Conservation (phyloP, 495 filamentous ascomycete genomes). For the Aspergillus bridgeri region DNA sequence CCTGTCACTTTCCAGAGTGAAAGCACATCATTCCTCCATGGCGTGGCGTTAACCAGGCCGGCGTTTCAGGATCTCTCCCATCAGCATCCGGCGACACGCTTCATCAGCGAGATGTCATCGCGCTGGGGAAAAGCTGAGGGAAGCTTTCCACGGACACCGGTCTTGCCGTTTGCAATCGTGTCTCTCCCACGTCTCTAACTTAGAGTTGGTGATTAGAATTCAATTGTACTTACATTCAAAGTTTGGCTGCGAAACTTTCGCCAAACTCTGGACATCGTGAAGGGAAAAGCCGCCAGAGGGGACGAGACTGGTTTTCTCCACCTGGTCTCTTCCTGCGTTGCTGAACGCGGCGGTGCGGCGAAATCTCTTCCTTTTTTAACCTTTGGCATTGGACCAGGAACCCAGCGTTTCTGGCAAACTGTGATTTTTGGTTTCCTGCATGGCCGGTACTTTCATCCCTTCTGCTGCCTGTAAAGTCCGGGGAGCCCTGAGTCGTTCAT, state of each 20-base stretch:
- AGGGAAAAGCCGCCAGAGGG: background rate
- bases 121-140: slow-evolving; percentile 7
- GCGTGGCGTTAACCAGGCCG: slow-evolving; percentile 3
- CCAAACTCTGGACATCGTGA: slow-evolving; percentile 5
- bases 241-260: background rate
- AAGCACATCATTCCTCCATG: slow-evolving; percentile 7
- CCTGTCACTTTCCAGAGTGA: background rate
- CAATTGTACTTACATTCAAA: background rate
- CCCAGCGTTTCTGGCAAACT: background rate
- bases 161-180: slow-evolving; percentile 7
- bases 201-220: slow-evolving; percentile 3
- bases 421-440: background rate
- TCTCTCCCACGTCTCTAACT: background rate
- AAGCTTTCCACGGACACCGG: slow-evolving; percentile 13
- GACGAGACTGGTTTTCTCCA: background rate
- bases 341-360: slow-evolving; percentile 1
- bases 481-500: background rate
- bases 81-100: background rate
- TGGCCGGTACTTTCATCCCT: background rate
- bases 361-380: background rate
- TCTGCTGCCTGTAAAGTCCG: background rate
- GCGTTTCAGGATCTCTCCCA: slow-evolving; percentile 5
- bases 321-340: background rate
- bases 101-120: slow-evolving; percentile 14
- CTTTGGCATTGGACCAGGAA: slow-evolving; percentile 1